Percentiles rank a stretch among this genome's conserved stretches.
These are phyloP conservation scores for Colletotrichum lini DNA, from an alignment of 2,329 filamentous ascomycete species.

Conservation along the genomic window DNA sequence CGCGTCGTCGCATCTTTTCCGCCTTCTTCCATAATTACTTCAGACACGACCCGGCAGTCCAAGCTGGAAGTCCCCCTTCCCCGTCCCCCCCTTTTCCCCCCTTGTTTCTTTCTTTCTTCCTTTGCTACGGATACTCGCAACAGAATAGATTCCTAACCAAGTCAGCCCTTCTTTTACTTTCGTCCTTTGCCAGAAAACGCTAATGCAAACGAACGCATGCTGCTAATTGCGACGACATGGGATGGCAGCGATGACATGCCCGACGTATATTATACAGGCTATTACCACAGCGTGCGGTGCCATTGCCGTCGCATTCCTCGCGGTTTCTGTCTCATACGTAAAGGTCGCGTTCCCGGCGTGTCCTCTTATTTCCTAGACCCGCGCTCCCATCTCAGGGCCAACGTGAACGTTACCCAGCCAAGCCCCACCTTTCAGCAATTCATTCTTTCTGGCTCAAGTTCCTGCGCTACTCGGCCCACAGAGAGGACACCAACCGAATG, in stretches of 20 bases:
- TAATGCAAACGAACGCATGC: not conserved
- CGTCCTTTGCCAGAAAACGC: not conserved
- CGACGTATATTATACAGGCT: constrained; percentile 6
- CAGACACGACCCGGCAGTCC: constrained; percentile 1
- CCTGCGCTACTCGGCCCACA: constrained; percentile 6
- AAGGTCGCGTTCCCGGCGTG: not conserved
- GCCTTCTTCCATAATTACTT: constrained; percentile 19
- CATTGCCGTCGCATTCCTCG: constrained; percentile 35
- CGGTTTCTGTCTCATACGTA: constrained; percentile 25
- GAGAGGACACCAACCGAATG: not conserved
- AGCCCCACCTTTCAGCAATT: constrained; percentile 28
- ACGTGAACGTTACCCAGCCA: constrained; percentile 30
- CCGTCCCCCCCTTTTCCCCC: not conserved
- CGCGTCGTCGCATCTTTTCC: constrained; percentile 34
- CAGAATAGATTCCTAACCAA: no score
- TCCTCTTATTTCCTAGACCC: constrained; percentile 7
- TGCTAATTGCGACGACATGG: constrained; percentile 10
- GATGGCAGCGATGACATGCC: not conserved
- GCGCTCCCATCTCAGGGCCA: constrained; percentile 27
- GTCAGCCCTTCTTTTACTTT: not conserved
- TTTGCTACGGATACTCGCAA: not conserved
- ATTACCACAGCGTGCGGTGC: constrained; percentile 26
- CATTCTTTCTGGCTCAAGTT: constrained; percentile 18
- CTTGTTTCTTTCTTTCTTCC: not conserved
- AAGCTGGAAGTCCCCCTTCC: constrained; percentile 4